These are phyloP conservation scores for Tricholoma hemisulphureum DNA, from an alignment of 768 basidiomycete genomes.

Conservation along the genomic window DNA sequence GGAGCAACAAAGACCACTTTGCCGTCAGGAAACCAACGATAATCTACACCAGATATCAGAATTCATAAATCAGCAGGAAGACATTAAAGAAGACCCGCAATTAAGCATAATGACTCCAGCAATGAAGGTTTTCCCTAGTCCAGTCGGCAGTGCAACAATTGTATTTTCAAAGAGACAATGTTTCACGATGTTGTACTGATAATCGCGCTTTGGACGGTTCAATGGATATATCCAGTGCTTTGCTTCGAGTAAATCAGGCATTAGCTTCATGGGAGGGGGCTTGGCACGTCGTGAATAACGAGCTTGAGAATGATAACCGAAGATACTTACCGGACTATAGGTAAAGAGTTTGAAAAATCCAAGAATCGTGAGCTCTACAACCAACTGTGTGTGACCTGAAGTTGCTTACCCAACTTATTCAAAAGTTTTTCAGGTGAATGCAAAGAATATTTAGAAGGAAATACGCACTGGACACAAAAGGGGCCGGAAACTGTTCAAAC, in stretches of 20 bases:
- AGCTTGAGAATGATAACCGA: not conserved
- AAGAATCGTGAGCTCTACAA: not conserved
- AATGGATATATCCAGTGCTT: constrained; percentile 91
- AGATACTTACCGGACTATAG: constrained; percentile 32
- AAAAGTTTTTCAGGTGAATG: constrained; percentile 7
- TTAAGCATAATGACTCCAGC: constrained; percentile 97
- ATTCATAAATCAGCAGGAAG: not conserved
- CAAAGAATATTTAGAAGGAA: not conserved
- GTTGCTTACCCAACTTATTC: constrained; percentile 51
- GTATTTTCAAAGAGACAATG: constrained; percentile 89
- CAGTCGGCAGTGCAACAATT: constrained; percentile 91
- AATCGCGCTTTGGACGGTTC: constrained; percentile 85
- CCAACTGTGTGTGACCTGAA: not conserved
- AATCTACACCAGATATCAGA: constrained; percentile 48
- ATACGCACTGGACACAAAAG: constrained; percentile 64
- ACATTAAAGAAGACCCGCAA: constrained; percentile 43
- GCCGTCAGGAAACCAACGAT: constrained; percentile 89
- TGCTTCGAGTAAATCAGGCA: constrained; percentile 71
- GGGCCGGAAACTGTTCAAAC: constrained; percentile 84
- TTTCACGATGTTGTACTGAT: constrained; percentile 91
- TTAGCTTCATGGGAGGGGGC: constrained; percentile 77
- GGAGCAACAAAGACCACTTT: constrained; percentile 95
- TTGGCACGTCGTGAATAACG: constrained; percentile 22
- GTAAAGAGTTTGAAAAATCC: not conserved
- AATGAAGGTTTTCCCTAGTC: constrained; percentile 96